Evolutionary conservation across 176 grass and related monocot genomes (phyloP).

Genomic region (Dactylis glomerata): DNA sequence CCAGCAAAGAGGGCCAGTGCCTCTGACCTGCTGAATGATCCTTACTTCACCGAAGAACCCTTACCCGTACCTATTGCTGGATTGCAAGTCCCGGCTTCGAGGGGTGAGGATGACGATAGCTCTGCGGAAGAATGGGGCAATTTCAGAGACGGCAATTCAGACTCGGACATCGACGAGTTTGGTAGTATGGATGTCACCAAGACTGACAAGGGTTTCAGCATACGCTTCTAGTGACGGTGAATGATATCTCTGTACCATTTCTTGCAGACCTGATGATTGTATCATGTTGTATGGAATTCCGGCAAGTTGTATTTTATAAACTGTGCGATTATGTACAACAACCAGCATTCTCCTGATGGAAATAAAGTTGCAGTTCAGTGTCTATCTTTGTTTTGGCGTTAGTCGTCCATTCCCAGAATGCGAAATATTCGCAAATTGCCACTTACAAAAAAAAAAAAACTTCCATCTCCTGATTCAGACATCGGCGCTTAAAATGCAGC

Average conservation of each 20-base stretch:
- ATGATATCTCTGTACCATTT: not conserved
- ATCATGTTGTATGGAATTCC: constrained; percentile 16
- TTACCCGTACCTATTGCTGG: constrained; percentile 49
- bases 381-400: not conserved
- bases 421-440: not conserved
- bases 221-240: constrained; percentile 35
- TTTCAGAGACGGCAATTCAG: constrained; percentile 37
- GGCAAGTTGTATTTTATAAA: not conserved
- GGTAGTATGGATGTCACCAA: constrained; percentile 55
- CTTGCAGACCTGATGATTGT: not conserved
- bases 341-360: not conserved
- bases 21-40: constrained; percentile 48
- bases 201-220: constrained; percentile 63
- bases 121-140: constrained; percentile 62
- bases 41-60: constrained; percentile 71
- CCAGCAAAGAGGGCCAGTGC: constrained; percentile 53
- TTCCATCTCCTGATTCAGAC: no score
- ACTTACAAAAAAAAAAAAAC: no score
- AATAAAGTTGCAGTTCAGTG: constrained; percentile 8
- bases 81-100: constrained; percentile 53
- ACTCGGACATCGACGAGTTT: constrained; percentile 73
- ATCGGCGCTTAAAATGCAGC: not conserved
- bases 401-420: not conserved
- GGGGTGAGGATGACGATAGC: constrained; percentile 43
- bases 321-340: constrained; percentile 13